A percentile compares a stretch with the other conserved stretches of the same genome.
Conservation (phyloP, 441 rosid species). For the Corymbia calophylla region DNA sequence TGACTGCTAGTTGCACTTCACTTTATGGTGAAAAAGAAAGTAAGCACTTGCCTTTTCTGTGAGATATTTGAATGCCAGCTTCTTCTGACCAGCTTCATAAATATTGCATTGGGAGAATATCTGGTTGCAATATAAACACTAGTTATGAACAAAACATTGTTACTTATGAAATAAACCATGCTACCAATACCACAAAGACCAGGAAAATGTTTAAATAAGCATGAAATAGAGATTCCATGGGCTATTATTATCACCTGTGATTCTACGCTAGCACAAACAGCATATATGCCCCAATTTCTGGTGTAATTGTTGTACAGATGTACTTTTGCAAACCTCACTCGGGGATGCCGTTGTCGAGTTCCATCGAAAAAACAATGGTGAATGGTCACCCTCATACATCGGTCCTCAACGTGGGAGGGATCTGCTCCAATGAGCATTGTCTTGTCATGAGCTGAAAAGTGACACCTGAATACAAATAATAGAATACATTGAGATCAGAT, state of each 20-base stretch:
- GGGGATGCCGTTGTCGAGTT: slow-evolving; percentile 90
- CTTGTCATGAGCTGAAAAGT: slow-evolving; percentile 75
- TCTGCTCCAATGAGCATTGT: slow-evolving; percentile 89
- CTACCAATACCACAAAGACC: not conserved
- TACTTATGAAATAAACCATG: not conserved
- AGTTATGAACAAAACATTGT: not conserved
- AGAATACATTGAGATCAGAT: not conserved
- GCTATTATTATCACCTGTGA: slow-evolving; percentile 50
- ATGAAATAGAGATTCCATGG: not conserved
- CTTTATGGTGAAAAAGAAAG: not conserved
- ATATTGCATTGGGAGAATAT: slow-evolving; percentile 88
- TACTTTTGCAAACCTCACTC: slow-evolving; percentile 82
- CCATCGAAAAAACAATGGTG: slow-evolving; percentile 95
- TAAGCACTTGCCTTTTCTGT: slow-evolving; percentile 54
- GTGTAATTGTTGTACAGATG: slow-evolving; percentile 88
- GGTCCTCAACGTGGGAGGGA: slow-evolving; percentile 60
- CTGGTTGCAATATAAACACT: slow-evolving; percentile 17
- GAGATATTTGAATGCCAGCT: slow-evolving; percentile 68
- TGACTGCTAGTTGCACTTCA: not conserved
- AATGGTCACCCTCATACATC: slow-evolving; percentile 80
- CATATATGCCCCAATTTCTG: slow-evolving; percentile 84
- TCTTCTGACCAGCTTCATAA: slow-evolving; percentile 88
- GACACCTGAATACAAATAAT: slow-evolving; percentile 43
- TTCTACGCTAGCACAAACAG: slow-evolving; percentile 94
- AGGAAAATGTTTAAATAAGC: not conserved